phyloP scores from a whole-genome alignment of 805 yeast species.

The Saccharomycopsis sp. region DNA sequence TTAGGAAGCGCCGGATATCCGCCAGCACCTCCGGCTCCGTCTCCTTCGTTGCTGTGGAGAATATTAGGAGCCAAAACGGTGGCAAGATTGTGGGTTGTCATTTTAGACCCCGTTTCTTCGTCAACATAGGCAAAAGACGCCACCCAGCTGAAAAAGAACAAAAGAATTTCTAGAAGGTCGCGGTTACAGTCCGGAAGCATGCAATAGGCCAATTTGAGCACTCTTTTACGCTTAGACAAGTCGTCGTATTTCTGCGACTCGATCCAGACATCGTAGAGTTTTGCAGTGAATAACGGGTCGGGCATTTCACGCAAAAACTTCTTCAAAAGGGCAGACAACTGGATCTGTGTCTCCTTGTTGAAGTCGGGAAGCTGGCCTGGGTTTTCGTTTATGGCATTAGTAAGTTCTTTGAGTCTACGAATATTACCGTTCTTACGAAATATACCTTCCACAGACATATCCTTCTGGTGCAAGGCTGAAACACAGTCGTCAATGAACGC shows the following conservation, averaged over 20 bases:
- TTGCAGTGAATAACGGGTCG: slow-evolving; percentile 75
- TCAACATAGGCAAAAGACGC: slow-evolving; percentile 92
- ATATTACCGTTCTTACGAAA: slow-evolving; percentile 96
- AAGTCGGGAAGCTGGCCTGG: slow-evolving; percentile 70
- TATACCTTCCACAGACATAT: slow-evolving; percentile 92
- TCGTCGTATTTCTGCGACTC: slow-evolving; percentile 52
- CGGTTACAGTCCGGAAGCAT: slow-evolving; percentile 77
- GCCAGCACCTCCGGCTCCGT: slow-evolving; percentile 23
- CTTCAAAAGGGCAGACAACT: slow-evolving; percentile 86
- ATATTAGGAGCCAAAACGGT: slow-evolving; percentile 94
- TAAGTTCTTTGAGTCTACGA: slow-evolving; percentile 64
- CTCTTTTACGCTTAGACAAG: slow-evolving; percentile 39
- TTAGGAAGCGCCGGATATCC: slow-evolving; percentile 15
- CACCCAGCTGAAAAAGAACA: slow-evolving; percentile 88
- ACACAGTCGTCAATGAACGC: slow-evolving; percentile 80
- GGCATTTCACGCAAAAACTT: slow-evolving; percentile 91
- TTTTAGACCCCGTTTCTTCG: slow-evolving; percentile 85
- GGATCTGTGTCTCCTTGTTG: slow-evolving; percentile 75
- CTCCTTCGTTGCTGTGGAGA: slow-evolving; percentile 43
- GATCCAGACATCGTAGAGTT: slow-evolving; percentile 74
- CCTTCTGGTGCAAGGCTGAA: slow-evolving; percentile 77
- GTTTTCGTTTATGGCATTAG: slow-evolving; percentile 63
- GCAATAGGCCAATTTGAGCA: slow-evolving; percentile 60
- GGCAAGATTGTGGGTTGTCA: slow-evolving; percentile 93
- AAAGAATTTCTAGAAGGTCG: slow-evolving; percentile 77